Evolutionary conservation across 768 basidiomycete species (phyloP), one percentile per base, ranked within the genome.

Genomic region (Mycena venus): DNA sequence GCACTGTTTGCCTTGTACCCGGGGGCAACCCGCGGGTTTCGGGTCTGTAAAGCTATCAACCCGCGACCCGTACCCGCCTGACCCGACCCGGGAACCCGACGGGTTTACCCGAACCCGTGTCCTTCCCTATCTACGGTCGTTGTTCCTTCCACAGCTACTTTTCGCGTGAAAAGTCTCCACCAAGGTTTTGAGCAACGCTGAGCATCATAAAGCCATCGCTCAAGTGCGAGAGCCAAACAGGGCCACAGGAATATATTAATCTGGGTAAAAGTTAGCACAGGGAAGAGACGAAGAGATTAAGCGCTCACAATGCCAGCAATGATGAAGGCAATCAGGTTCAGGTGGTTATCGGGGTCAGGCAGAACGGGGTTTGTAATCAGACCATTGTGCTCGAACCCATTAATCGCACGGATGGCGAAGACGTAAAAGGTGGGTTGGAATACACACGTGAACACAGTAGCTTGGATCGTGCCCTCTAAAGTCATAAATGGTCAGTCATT

Each of bases 391-490:
- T 96, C 93, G 76, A 88, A 95, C 14, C 92, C 93, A 65, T 89
- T 87, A 1, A 95, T 88, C 1, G 90, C 90, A 49, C 92, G 88
- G 14, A 91, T 88, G 7, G 90, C 90, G 77, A 94, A 95, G 23
- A 94, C 86, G 74, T 93, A 95, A 81, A 91, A 95, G 21, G 89
- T 88, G 2, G 94, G 93, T 0, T 94, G 94, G 78, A 95, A 94
- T 21, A 95, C 77, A 60, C 95, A 77, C 4, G 92, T 89, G 78
- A 93, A 92, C 25, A 94, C 82, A 72, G 90, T 88, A 19, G 91
- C 89, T 1, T 82, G 84, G 4, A 80, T 87, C 1, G 86, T 61
- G 34, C 34, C 60, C 12, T 9, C 60, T 61, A n/a, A 4, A 61
- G 23, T 31, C 7, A 31, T 7, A 15, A 21, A 17, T 25, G 23